phyloP scores from a whole-genome alignment of 805 yeast genomes.

The Geotrichum ghanense region DNA sequence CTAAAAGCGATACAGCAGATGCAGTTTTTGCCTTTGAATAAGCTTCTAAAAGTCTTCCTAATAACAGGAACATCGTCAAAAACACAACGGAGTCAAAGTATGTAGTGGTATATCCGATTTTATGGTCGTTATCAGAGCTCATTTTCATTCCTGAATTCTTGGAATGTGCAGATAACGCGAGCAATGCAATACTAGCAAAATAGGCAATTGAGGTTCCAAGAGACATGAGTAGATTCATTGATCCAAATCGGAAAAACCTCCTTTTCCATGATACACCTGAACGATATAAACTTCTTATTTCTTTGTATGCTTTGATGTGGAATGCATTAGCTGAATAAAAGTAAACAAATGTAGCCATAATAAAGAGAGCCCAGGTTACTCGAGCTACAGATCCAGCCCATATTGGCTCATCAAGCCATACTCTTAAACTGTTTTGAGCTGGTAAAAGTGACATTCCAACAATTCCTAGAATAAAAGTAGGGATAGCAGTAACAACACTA shows the following conservation, averaged over 20 bases:
- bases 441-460: conserved; percentile 57
- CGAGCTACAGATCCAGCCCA: conserved; percentile 54
- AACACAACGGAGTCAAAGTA: conserved; percentile 76
- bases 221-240: conserved; percentile 64
- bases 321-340: conserved; percentile 65
- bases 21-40: conserved; percentile 59
- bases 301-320: conserved; percentile 55
- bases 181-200: conserved; percentile 50
- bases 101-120: conserved; percentile 43
- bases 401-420: conserved; percentile 49
- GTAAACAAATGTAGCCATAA: conserved; percentile 61
- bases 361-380: conserved; percentile 52
- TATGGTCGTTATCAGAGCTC: conserved; percentile 4
- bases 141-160: conserved; percentile 4
- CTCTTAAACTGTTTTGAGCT: conserved; percentile 29
- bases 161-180: conserved; percentile 33
- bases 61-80: conserved; percentile 55
- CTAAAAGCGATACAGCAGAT: conserved; percentile 45
- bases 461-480: conserved; percentile 58
- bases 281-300: conserved; percentile 46
- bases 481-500: conserved; percentile 45
- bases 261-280: conserved; percentile 42
- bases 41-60: conserved; percentile 60
- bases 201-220: conserved; percentile 67
- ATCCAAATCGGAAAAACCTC: conserved; percentile 58